phyloP scores from a whole-genome alignment of 2,329 filamentous ascomycete genomes.

The Trematosphaeria pertusa region DNA sequence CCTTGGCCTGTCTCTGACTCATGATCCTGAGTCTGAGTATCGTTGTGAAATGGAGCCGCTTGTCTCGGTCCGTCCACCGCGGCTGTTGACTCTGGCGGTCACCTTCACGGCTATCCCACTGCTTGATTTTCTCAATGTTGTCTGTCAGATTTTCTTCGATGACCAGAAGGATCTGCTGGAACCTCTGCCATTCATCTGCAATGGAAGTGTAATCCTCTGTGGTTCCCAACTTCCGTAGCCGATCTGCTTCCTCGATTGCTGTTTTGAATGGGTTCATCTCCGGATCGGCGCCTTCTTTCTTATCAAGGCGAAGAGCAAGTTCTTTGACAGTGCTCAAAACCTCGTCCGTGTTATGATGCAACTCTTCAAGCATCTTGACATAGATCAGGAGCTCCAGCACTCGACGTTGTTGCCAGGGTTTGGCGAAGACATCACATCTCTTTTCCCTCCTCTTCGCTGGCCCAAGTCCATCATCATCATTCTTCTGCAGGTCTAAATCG shows the following conservation, averaged over 20 bases:
- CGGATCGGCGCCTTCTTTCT: no score
- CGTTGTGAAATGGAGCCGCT: constrained; percentile 35
- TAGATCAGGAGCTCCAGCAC: constrained; percentile 37
- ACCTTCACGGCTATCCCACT: constrained; percentile 34
- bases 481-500: no score
- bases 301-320: not conserved
- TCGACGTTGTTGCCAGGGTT: constrained; percentile 36
- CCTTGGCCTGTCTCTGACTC: not conserved
- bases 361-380: constrained; percentile 23
- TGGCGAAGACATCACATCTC: no score
- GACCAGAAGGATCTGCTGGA: constrained; percentile 22
- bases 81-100: constrained; percentile 33
- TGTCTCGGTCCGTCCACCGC: constrained; percentile 42
- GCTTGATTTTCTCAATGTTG: constrained; percentile 22
- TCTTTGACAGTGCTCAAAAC: not conserved
- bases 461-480: no score
- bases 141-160: constrained; percentile 25
- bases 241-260: no score
- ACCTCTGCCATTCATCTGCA: constrained; percentile 17
- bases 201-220: not conserved
- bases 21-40: constrained; percentile 19
- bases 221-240: no score
- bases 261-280: no score
- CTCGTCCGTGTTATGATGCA: constrained; percentile 12
- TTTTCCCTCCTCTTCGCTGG: no score